Conservation (phyloP, 805 yeast species). For the Saturnispora bothae region DNA sequence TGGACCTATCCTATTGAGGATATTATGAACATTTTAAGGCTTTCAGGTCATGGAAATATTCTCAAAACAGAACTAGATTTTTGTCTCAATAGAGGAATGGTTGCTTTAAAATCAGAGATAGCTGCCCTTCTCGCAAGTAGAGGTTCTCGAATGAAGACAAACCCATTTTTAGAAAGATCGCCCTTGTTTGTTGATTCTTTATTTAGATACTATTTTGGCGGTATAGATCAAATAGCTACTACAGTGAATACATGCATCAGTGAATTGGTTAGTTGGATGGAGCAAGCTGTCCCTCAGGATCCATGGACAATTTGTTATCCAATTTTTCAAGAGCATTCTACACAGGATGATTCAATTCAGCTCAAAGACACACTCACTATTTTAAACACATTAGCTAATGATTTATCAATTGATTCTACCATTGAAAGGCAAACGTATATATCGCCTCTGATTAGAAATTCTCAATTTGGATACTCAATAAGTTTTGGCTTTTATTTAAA, state of each 20-base stretch:
- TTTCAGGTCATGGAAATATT: constrained; percentile 28
- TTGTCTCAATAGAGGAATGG: constrained; percentile 47
- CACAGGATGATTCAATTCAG: neutral
- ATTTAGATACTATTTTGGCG: constrained; percentile 43
- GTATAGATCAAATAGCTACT: constrained; percentile 35
- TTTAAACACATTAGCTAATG: neutral
- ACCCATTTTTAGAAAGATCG: constrained; percentile 22
- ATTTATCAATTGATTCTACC: too few species aligned
- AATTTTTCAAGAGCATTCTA: constrained; percentile 9
- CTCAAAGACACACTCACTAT: neutral
- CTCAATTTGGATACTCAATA: constrained; percentile 39
- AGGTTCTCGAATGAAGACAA: constrained; percentile 7
- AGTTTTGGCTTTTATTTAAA: constrained; percentile 33
- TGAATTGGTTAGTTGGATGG: constrained; percentile 30
- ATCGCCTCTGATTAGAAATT: constrained; percentile 19
- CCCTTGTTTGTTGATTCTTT: constrained; percentile 34
- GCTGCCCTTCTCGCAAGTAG: constrained; percentile 11
- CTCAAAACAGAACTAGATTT: constrained; percentile 27
- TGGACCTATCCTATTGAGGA: constrained; percentile 39
- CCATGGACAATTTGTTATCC: constrained; percentile 29
- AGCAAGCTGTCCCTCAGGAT: constrained; percentile 10
- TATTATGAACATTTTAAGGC: constrained; percentile 30
- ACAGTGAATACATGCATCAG: constrained; percentile 31
- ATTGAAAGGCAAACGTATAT: neutral
- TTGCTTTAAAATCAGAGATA: constrained; percentile 41